Evolutionary conservation across 805 yeast genomes (phyloP).

Genomic region (Myxozyma udenii): DNA sequence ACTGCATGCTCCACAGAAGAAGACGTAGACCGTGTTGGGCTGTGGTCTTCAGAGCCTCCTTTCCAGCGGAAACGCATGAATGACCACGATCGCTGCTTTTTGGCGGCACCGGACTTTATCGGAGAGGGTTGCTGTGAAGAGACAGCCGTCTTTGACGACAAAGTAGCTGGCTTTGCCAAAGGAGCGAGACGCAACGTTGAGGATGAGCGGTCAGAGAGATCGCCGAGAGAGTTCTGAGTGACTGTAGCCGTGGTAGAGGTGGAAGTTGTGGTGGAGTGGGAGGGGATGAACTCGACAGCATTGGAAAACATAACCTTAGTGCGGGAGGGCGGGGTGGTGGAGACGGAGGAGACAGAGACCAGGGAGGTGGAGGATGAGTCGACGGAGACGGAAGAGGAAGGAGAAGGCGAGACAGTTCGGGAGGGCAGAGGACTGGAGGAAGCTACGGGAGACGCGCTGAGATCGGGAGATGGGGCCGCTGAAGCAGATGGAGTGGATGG

Average conservation of each 20-base stretch:
- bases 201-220: not conserved
- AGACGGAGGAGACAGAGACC: constrained; percentile 22
- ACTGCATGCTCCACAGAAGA: not conserved
- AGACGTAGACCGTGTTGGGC: constrained; percentile 7
- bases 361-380: constrained; percentile 15
- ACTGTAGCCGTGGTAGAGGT: constrained; percentile 28
- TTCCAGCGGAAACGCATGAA: constrained; percentile 33
- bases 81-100: constrained; percentile 45
- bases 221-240: constrained; percentile 6
- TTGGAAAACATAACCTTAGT: constrained; percentile 31
- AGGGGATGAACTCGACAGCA: constrained; percentile 29
- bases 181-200: not conserved
- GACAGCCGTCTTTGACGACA: too few species aligned
- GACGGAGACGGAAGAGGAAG: constrained; percentile 18
- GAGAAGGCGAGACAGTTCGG: constrained; percentile 18
- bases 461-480: not conserved
- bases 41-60: constrained; percentile 2
- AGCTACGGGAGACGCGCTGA: not conserved
- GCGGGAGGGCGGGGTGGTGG: constrained; percentile 20
- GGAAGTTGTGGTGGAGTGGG: constrained; percentile 27
- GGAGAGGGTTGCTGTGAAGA: too few species aligned
- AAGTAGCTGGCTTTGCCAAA: too few species aligned
- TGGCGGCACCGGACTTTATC: too few species aligned
- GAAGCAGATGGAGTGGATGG: not conserved
- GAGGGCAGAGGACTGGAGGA: not conserved